A percentile compares a stretch with the other conserved stretches of the same genome.
Evolutionary conservation across 805 yeast genomes (phyloP).

Genomic region (Cyberlindnera saturnus): DNA sequence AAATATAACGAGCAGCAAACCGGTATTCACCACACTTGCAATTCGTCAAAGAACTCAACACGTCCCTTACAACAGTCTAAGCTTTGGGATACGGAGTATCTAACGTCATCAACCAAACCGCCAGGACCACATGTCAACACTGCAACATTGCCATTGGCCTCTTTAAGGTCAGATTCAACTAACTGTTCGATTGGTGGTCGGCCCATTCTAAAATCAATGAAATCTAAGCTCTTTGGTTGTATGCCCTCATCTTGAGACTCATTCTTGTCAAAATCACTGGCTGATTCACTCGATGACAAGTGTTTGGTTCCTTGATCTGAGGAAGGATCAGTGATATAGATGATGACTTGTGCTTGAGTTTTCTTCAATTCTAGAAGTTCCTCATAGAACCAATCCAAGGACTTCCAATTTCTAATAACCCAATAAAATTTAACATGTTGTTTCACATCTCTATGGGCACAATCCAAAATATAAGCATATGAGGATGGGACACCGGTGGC

Average conservation of each 20-base stretch:
- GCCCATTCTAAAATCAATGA: conserved; percentile 36
- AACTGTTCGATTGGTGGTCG: conserved; percentile 39
- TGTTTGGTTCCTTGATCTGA: conserved; percentile 8
- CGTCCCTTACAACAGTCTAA: conserved; percentile 28
- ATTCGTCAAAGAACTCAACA: conserved; percentile 51
- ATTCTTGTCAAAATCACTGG: conserved; percentile 4
- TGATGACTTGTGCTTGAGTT: conserved; percentile 9
- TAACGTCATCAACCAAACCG: conserved; percentile 44
- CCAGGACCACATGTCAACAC: conserved; percentile 54
- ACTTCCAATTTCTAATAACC: conserved; percentile 51
- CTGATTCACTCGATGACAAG: conserved; percentile 5
- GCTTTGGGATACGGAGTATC: conserved; percentile 36
- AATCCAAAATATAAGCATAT: conserved; percentile 32
- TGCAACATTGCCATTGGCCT: conserved; percentile 34
- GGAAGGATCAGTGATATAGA: conserved; percentile 20
- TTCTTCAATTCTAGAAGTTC: conserved; percentile 34
- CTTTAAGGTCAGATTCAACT: conserved; percentile 31
- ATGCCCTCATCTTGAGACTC: conserved; percentile 2
- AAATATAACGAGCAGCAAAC: neutral
- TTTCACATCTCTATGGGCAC: conserved; percentile 13
- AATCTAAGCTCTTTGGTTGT: conserved; percentile 13
- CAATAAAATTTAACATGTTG: conserved; percentile 49
- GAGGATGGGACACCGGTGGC: conserved; percentile 50
- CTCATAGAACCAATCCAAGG: conserved; percentile 44
- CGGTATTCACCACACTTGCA: conserved; percentile 49